phyloP scores from a whole-genome alignment of 495 filamentous ascomycete genomes.

The Aspergillus campestris region DNA sequence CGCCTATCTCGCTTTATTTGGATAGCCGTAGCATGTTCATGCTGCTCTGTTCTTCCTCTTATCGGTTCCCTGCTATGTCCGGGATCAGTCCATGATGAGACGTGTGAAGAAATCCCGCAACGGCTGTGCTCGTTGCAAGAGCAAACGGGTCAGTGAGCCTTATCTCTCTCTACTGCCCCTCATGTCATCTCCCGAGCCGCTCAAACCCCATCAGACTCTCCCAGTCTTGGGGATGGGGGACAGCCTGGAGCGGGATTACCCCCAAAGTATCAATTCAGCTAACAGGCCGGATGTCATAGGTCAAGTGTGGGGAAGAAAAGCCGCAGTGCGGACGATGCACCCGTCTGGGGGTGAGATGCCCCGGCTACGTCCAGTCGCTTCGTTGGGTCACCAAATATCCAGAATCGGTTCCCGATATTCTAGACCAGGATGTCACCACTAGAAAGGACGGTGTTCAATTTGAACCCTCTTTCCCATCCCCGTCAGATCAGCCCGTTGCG shows the following conservation, averaged over 20 bases:
- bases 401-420: conserved; percentile 15
- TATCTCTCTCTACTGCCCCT: not conserved
- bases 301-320: conserved; percentile 50
- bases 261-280: too few relatives aligned
- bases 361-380: conserved; percentile 45
- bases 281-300: conserved; percentile 15
- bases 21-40: not conserved
- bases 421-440: conserved; percentile 3
- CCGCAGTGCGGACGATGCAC: conserved; percentile 44
- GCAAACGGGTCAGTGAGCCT: conserved; percentile 37
- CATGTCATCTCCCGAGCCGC: not conserved
- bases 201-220: too few relatives aligned
- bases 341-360: conserved; percentile 41
- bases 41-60: not conserved
- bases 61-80: not conserved
- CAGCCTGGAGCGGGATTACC: too few relatives aligned
- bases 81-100: conserved; percentile 24
- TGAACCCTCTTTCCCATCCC: not conserved
- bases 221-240: too few relatives aligned
- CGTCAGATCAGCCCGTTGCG: not conserved
- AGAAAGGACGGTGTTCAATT: not conserved
- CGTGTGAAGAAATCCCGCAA: conserved; percentile 41
- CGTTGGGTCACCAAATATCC: conserved; percentile 49
- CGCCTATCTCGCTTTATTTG: not conserved
- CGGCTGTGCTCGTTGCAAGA: conserved; percentile 42